phyloP scores from a whole-genome alignment of 2,329 filamentous ascomycete genomes.

The Coleophoma crateriformis region DNA sequence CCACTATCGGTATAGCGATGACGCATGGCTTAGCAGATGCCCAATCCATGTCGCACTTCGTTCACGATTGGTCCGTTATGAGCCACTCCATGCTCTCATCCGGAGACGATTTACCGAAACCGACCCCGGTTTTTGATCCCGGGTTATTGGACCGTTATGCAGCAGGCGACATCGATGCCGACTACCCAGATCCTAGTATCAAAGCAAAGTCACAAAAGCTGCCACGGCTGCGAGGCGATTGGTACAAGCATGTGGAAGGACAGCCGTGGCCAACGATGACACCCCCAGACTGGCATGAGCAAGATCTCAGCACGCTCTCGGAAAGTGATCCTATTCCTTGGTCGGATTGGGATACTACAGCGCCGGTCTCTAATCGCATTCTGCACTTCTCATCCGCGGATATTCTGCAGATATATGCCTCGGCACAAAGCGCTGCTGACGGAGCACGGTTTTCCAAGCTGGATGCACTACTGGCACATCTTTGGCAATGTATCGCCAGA shows the following conservation, averaged over 20 bases:
- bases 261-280: constrained; percentile 16
- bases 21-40: constrained; percentile 41
- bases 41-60: constrained; percentile 34
- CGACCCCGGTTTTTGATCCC: constrained; percentile 34
- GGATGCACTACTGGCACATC: constrained; percentile 39
- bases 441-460: constrained; percentile 30
- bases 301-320: constrained; percentile 12
- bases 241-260: constrained; percentile 24
- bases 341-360: constrained; percentile 34
- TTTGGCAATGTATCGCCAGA: constrained; percentile 38
- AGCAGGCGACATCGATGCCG: constrained; percentile 21
- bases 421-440: constrained; percentile 6
- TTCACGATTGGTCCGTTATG: constrained; percentile 33
- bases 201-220: constrained; percentile 28
- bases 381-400: constrained; percentile 33
- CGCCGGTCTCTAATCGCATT: constrained; percentile 25
- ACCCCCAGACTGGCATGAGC: constrained; percentile 18
- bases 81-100: constrained; percentile 14
- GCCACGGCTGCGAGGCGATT: constrained; percentile 41
- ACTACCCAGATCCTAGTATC: constrained; percentile 20
- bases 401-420: constrained; percentile 28
- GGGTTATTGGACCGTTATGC: constrained; percentile 29
- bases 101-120: constrained; percentile 5
- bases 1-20: constrained; percentile 34
- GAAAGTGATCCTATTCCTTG: constrained; percentile 31